phyloP scores from a whole-genome alignment of 2,329 filamentous ascomycete species.

The Ophiostoma angusticollis region DNA sequence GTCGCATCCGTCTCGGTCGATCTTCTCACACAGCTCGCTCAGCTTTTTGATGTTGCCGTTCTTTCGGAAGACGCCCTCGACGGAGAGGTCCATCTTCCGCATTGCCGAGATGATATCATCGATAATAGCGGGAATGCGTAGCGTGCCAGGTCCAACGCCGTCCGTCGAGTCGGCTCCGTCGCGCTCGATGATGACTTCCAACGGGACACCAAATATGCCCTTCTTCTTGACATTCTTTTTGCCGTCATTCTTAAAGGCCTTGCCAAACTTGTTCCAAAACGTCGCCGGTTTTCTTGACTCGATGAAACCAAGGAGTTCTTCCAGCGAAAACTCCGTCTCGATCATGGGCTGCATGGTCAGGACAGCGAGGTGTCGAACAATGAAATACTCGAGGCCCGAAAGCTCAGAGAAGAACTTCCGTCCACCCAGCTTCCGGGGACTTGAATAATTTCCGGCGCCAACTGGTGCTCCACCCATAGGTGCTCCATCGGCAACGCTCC shows the following conservation, averaged over 20 bases:
- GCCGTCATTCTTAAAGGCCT: constrained; percentile 83
- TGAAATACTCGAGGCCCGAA: constrained; percentile 92
- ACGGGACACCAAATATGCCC: constrained; percentile 79
- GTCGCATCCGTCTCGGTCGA: constrained; percentile 77
- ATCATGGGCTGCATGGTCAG: constrained; percentile 88
- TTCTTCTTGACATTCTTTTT: constrained; percentile 74
- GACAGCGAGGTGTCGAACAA: constrained; percentile 87
- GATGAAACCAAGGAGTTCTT: constrained; percentile 83
- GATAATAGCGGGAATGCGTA: constrained; percentile 87
- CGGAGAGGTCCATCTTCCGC: constrained; percentile 97
- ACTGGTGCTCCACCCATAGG: constrained; percentile 16
- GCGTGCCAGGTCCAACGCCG: constrained; percentile 79
- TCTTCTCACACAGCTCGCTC: constrained; percentile 70
- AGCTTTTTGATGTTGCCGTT: constrained; percentile 96
- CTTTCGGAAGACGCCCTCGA: constrained; percentile 97
- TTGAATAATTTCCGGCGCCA: not conserved
- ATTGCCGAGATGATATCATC: constrained; percentile 90
- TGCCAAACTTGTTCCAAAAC: constrained; percentile 97
- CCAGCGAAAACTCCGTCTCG: constrained; percentile 80
- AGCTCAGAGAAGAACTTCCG: constrained; percentile 94
- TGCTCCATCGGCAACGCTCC: not conserved
- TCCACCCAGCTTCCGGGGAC: constrained; percentile 23
- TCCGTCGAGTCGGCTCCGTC: constrained; percentile 97
- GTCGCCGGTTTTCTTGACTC: constrained; percentile 80
- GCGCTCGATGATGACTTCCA: constrained; percentile 81